A percentile compares a stretch with the other conserved stretches of the same genome.
These are phyloP conservation scores for Pseudogymnoascus sp. DNA, from an alignment of 2,329 filamentous ascomycete species.

Conservation along the genomic window DNA sequence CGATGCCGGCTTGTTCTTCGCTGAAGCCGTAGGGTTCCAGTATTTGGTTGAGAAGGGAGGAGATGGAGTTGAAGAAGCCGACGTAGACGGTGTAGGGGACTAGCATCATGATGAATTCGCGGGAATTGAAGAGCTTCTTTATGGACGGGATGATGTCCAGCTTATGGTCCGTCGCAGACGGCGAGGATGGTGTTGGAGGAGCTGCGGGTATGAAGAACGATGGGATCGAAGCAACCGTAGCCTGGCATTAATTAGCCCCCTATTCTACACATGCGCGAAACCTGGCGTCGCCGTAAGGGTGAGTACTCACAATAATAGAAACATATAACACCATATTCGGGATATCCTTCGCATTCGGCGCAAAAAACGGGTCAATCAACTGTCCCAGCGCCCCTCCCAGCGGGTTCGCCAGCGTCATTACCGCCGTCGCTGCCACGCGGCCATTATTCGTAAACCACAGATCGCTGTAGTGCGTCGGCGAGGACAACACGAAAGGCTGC, in stretches of 20 bases:
- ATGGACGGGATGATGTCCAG: slow-evolving; percentile 44
- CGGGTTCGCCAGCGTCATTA: slow-evolving; percentile 80
- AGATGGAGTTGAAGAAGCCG: slow-evolving; percentile 88
- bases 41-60: slow-evolving; percentile 79
- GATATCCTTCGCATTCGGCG: slow-evolving; percentile 51
- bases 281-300: neutral
- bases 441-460: slow-evolving; percentile 86
- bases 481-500: slow-evolving; percentile 85
- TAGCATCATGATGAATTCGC: slow-evolving; percentile 73
- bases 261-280: neutral
- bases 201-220: slow-evolving; percentile 71
- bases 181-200: slow-evolving; percentile 70
- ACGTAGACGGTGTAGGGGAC: slow-evolving; percentile 79
- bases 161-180: slow-evolving; percentile 51
- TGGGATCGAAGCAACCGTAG: slow-evolving; percentile 59
- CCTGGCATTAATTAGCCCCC: slow-evolving; percentile 32
- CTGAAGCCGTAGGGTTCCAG: slow-evolving; percentile 77
- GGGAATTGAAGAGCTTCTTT: slow-evolving; percentile 47
- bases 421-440: slow-evolving; percentile 77
- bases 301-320: slow-evolving; percentile 62
- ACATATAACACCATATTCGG: slow-evolving; percentile 80
- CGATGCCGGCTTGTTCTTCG: slow-evolving; percentile 80
- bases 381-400: slow-evolving; percentile 84
- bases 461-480: slow-evolving; percentile 85
- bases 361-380: slow-evolving; percentile 75